Evolutionary conservation across 257 asterid genomes (phyloP), one percentile per base, ranked within the genome.

Genomic region (Jacaranda mimosifolia): DNA sequence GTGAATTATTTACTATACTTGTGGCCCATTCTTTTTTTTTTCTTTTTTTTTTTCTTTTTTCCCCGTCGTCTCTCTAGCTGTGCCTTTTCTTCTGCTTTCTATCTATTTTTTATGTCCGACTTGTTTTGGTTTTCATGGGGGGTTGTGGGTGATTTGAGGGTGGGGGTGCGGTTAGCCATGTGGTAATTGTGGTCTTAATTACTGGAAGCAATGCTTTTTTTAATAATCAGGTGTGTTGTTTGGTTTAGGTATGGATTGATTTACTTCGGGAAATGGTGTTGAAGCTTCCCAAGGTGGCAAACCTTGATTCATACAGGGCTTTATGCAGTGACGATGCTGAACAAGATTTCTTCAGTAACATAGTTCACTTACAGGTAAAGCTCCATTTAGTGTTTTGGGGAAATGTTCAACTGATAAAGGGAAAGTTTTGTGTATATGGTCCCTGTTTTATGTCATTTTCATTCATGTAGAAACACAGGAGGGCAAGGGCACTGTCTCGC

Each of bases 401-500:
- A 32, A 43, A 26, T 71, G 13, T 40, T 57, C 7, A 15, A 62
- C 32, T 60, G 68, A 60, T 3, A 35, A 68, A 48, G 17, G 65
- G 69, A 17, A 55, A 35, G 49, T 52, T 46, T 63, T 65, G 17
- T 62, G 26, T 48, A 9, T 35, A 21, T 55, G 74, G 57, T 70
- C 68, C 73, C 58, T 67, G 60, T 68, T 40, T 81, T 68, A 42
- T 58, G 42, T 60, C 72, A 38, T 72, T 59, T 78, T 62, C 40
- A 74, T 87, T 70, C 71, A 63, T 88, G 81, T 80, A 95, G 99
- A 95, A 91, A 89, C 97, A 90, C 83, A 86, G 94, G 85, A 88
- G 94, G 82, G 97, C 98, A 5, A 93, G 89, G 93, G 99, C 98
- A 43, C 80, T 95, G 79, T 72, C 86, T 75, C 97, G 97, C 74